A percentile compares a stretch with the other conserved stretches of the same genome.
Conservation (phyloP, 257 asterid species). For the Rubia yunnanensis region DNA sequence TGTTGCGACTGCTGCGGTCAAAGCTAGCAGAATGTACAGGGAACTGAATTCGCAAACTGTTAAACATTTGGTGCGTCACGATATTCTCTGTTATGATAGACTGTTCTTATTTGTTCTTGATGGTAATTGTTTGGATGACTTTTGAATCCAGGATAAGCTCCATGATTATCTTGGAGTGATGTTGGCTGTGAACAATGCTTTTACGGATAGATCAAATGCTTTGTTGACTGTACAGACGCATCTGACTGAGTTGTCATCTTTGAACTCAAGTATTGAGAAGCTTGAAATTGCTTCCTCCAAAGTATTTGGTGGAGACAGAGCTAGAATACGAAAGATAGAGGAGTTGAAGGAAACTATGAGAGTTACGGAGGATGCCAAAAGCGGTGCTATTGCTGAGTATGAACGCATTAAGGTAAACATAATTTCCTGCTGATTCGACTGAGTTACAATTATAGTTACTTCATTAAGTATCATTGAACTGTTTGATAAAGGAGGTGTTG, state of each 20-base stretch:
- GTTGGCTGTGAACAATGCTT: conserved; percentile 87
- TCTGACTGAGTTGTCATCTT: conserved; percentile 67
- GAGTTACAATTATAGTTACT: background rate
- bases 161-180: conserved; percentile 91
- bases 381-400: conserved; percentile 62
- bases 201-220: conserved; percentile 85
- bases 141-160: conserved; percentile 64
- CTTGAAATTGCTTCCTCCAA: conserved; percentile 92
- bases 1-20: conserved; percentile 93
- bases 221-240: conserved; percentile 86
- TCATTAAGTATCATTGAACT: background rate
- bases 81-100: background rate
- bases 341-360: conserved; percentile 72
- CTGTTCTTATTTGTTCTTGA: background rate
- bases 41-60: conserved; percentile 92
- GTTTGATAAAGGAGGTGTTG: background rate
- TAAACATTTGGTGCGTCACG: conserved; percentile 70
- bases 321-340: conserved; percentile 81
- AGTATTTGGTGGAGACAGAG: conserved; percentile 93
- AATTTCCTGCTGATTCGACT: conserved; percentile 6
- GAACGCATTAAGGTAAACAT: conserved; percentile 68
- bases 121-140: background rate
- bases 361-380: conserved; percentile 75
- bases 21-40: conserved; percentile 91
- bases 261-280: conserved; percentile 69